Evolutionary conservation across 1,284 basidiomycete species (phyloP).

Genomic region (Leccinum insigne): DNA sequence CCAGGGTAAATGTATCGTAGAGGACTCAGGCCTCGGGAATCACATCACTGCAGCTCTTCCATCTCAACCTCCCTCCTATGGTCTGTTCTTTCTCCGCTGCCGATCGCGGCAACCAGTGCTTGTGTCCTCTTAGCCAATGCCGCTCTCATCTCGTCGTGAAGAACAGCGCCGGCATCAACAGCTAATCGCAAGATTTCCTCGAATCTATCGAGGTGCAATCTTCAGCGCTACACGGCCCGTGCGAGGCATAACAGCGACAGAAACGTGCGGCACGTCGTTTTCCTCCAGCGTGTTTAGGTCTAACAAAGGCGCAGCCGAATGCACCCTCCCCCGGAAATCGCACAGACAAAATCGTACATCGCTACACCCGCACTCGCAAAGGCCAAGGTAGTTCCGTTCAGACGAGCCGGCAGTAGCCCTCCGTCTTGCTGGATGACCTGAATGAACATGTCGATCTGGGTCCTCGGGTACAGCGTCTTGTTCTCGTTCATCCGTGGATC

Average conservation of each 20-base stretch:
- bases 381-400: constrained; percentile 94
- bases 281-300: constrained; percentile 65
- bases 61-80: constrained; percentile 29
- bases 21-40: not conserved
- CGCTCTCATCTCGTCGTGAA: constrained; percentile 85
- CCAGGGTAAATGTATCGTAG: constrained; percentile 19
- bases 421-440: constrained; percentile 95
- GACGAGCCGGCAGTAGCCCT: constrained; percentile 88
- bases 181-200: constrained; percentile 86
- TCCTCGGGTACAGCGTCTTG: constrained; percentile 70
- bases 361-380: constrained; percentile 91
- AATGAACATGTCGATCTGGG: constrained; percentile 92
- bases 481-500: no score
- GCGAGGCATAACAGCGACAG: constrained; percentile 86
- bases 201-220: constrained; percentile 92
- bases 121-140: constrained; percentile 71
- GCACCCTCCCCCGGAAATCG: constrained; percentile 49
- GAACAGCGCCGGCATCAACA: constrained; percentile 72
- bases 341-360: constrained; percentile 88
- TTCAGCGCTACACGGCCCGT: constrained; percentile 79
- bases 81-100: constrained; percentile 29
- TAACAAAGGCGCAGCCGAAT: no score
- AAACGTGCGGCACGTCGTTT: constrained; percentile 84
- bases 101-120: constrained; percentile 53
- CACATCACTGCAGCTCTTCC: constrained; percentile 29